phyloP scores from a whole-genome alignment of 345 rosid genomes.

The Corchorus olitorius region DNA sequence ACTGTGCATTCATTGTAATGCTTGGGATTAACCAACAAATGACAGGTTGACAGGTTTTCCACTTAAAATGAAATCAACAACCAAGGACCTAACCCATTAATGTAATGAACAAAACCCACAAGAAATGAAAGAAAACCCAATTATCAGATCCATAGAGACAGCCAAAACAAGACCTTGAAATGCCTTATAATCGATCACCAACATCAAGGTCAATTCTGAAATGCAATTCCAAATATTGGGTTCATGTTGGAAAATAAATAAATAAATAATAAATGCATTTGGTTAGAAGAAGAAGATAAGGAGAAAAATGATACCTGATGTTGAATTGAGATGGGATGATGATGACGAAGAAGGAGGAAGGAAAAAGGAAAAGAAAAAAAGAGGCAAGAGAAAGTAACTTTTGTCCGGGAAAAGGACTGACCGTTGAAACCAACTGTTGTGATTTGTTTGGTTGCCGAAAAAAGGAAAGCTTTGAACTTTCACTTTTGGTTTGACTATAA shows the following conservation, averaged over 20 bases:
- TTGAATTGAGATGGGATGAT: neutral
- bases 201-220: neutral
- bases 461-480: neutral
- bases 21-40: conserved; percentile 5
- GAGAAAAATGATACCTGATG: neutral
- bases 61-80: neutral
- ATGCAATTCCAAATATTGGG: conserved; percentile 6
- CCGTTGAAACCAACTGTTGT: conserved; percentile 21
- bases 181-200: conserved; percentile 6
- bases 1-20: conserved; percentile 7
- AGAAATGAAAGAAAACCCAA: conserved; percentile 7
- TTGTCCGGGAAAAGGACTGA: conserved; percentile 12
- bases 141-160: conserved; percentile 6
- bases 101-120: neutral
- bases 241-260: conserved; percentile 6
- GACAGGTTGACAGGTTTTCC: neutral
- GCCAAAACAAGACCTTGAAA: neutral
- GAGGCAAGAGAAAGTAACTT: neutral
- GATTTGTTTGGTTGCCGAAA: conserved; percentile 9
- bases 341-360: neutral
- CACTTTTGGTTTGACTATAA: neutral
- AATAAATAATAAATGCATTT: neutral
- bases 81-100: conserved; percentile 13
- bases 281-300: neutral
- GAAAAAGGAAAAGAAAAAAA: neutral